Evolutionary conservation across 192 early-diverging fungal genomes (phyloP), one percentile per base, ranked within the genome.

Genomic region (Coemansia sp.): DNA sequence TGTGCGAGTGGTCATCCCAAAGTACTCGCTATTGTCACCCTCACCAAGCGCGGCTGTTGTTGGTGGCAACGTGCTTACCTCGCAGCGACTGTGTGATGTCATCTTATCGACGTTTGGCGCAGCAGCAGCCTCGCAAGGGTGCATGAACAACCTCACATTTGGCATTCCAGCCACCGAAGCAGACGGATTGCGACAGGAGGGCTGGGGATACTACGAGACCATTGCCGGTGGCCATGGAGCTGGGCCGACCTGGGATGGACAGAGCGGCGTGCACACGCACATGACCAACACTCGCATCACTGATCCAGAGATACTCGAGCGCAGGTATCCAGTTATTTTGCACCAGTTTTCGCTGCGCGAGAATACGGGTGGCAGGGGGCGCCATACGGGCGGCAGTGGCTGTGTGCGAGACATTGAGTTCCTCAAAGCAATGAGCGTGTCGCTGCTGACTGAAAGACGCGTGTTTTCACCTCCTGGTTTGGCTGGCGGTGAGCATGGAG

Each of bases 271-370:
- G 3, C 89, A 90, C 73, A 87, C 86, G 63, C 94, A 97, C 72
- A 96, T 97, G 95, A 99, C 97, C 35, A 99, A 99, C 72, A 99
- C 97, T 0, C 87, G 96, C 21, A 98, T 97, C 69, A 99, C 97
- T 1, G 97, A 99, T 77, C 95, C 96, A 0, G 97, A 97, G 80
- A 96, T 97, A 57, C 72, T 98, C 26, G 96, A 97, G 76, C 86
- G 93, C 42, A 85, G 94, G 39, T 96, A 96, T 64, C 94, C 97
- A 0, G 94, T 99, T 33, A 73, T 97, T 16, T 77, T 99, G 47
- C 89, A 89, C 37, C 87, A 91, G 80, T 99, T 98, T 75, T 87
- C 90, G 0, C 75, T 98, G 40, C 86, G 92, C 6, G 55, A 60
- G 53, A 75, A 82, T 28, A 93, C 92, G 9, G 97, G 97, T 32